A percentile compares a stretch with the other conserved stretches of the same genome.
phyloP scores from a whole-genome alignment of 345 rosid genomes.

The Brassica juncea region DNA sequence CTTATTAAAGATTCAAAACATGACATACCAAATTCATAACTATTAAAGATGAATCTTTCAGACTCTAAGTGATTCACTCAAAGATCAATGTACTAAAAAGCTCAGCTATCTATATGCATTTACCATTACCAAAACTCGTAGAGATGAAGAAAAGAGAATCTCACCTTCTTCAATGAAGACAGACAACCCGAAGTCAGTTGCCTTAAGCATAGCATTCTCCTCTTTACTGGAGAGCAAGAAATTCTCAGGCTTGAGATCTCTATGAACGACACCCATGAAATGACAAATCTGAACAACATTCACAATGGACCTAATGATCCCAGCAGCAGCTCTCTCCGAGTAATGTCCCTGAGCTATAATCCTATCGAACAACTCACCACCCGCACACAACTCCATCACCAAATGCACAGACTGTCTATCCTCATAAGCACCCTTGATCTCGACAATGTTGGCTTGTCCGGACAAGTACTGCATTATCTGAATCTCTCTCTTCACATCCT shows the following conservation, averaged over 20 bases:
- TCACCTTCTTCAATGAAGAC: slow-evolving; percentile 85
- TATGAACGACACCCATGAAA: slow-evolving; percentile 85
- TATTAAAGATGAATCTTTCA: background rate
- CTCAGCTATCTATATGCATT: too few species aligned
- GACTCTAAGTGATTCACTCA: background rate
- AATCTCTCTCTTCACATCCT: slow-evolving; percentile 74
- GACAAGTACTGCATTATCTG: slow-evolving; percentile 85
- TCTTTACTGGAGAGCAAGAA: slow-evolving; percentile 72
- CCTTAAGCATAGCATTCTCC: slow-evolving; percentile 67
- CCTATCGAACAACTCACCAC: slow-evolving; percentile 87
- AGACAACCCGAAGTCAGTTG: slow-evolving; percentile 84
- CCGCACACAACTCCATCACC: slow-evolving; percentile 90
- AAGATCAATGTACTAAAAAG: background rate
- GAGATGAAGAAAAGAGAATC: background rate
- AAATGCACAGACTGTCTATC: slow-evolving; percentile 76
- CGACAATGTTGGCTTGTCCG: slow-evolving; percentile 79
- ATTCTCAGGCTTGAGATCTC: slow-evolving; percentile 93
- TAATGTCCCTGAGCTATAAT: slow-evolving; percentile 77
- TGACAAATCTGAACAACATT: slow-evolving; percentile 85
- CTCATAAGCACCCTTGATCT: slow-evolving; percentile 74
- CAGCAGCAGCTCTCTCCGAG: slow-evolving; percentile 78
- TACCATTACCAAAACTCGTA: background rate
- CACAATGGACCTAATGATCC: slow-evolving; percentile 58
- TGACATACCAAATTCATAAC: background rate
- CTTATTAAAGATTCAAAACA: background rate